These are phyloP conservation scores for Circinella umbellata DNA, from an alignment of 371 early-diverging fungal genomes.

Conservation along the genomic window DNA sequence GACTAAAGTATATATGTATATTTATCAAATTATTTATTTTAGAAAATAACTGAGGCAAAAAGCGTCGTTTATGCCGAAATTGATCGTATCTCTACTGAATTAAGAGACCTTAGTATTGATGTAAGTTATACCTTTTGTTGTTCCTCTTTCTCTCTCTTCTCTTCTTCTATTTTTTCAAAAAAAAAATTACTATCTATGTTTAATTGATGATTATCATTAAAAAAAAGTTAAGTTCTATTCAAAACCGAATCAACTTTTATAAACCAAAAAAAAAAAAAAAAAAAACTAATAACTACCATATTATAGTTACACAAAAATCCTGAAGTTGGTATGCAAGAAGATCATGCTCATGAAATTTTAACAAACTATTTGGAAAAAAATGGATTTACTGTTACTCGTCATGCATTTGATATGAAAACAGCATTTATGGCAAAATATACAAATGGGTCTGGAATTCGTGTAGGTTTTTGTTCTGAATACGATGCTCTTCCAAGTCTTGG, in stretches of 20 bases:
- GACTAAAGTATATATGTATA: no score
- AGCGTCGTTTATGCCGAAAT: neutral
- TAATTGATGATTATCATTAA: no score
- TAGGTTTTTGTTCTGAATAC: constrained; percentile 67
- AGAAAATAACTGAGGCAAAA: neutral
- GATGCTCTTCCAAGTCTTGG: constrained; percentile 69
- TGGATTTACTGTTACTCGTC: constrained; percentile 61
- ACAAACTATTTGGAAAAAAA: constrained; percentile 57
- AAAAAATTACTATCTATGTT: no score
- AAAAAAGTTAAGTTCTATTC: no score
- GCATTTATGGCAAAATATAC: constrained; percentile 65
- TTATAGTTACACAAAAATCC: constrained; percentile 61
- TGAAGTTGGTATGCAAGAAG: constrained; percentile 65
- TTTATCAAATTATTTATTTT: no score
- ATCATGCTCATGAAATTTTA: constrained; percentile 57
- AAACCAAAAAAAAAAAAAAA: neutral
- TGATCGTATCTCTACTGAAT: neutral
- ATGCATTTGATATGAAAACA: constrained; percentile 62
- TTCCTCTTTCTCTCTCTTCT: neutral
- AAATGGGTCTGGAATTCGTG: constrained; percentile 41
- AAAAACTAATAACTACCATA: neutral
- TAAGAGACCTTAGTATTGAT: neutral
- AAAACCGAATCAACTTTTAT: no score
- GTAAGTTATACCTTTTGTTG: neutral
- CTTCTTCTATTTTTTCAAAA: no score